phyloP scores from a whole-genome alignment of 257 asterid genomes.

The Pogostemon cablin region DNA sequence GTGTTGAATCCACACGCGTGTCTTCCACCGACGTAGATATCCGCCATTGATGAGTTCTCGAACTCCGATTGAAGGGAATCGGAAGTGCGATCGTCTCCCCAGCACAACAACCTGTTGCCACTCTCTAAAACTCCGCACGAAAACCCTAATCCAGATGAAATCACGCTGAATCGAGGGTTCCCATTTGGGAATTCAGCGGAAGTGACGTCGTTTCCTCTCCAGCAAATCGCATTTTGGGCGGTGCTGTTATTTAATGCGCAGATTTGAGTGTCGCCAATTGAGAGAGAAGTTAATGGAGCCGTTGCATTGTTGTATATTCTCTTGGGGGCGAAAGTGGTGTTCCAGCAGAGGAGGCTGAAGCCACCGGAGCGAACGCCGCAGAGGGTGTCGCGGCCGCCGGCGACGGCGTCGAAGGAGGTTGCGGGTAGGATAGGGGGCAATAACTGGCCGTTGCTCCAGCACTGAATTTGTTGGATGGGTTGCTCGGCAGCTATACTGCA shows the following conservation, averaged over 20 bases:
- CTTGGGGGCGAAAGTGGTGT: slow-evolving; percentile 51
- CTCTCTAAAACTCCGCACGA: slow-evolving; percentile 63
- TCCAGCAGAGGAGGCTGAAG: slow-evolving; percentile 69
- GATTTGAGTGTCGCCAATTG: slow-evolving; percentile 71
- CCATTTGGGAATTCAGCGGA: slow-evolving; percentile 22
- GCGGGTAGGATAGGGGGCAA: slow-evolving; percentile 42
- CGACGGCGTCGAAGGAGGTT: slow-evolving; percentile 71
- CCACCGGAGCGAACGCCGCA: slow-evolving; percentile 86
- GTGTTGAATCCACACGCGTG: slow-evolving; percentile 72
- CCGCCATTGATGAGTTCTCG: slow-evolving; percentile 54
- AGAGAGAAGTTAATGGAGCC: slow-evolving; percentile 45
- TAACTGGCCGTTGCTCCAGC: slow-evolving; percentile 59
- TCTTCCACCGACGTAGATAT: slow-evolving; percentile 61
- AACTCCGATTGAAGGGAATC: slow-evolving; percentile 50
- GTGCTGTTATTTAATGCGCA: slow-evolving; percentile 53
- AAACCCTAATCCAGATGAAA: slow-evolving; percentile 77
- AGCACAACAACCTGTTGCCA: slow-evolving; percentile 52
- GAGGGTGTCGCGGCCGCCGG: slow-evolving; percentile 72
- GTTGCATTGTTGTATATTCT: slow-evolving; percentile 53
- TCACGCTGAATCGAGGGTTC: slow-evolving; percentile 36
- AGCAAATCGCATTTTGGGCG: slow-evolving; percentile 49
- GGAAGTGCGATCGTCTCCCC: slow-evolving; percentile 56
- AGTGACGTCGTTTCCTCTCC: slow-evolving; percentile 54
- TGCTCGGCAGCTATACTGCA: slow-evolving; percentile 65
- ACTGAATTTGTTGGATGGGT: slow-evolving; percentile 64